A percentile compares a stretch with the other conserved stretches of the same genome.
phyloP scores from a whole-genome alignment of 345 rosid species.

The Noccaea bulbosa region DNA sequence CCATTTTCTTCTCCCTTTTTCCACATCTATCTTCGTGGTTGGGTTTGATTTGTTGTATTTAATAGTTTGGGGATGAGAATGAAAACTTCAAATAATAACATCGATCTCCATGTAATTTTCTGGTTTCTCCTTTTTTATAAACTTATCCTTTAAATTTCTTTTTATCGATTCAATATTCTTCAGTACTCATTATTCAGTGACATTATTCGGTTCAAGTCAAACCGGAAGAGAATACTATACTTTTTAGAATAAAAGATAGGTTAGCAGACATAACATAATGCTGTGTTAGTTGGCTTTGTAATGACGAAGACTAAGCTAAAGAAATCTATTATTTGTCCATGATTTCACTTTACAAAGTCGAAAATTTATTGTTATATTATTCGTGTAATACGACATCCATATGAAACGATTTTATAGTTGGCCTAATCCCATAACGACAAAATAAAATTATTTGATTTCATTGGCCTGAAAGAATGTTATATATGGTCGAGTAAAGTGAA shows the following conservation, averaged over 20 bases:
- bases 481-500: constrained; percentile 26
- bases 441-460: background rate
- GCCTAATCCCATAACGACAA: constrained; percentile 16
- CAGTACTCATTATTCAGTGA: background rate
- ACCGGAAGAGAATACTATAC: background rate
- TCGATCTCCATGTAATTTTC: constrained; percentile 27
- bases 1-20: constrained; percentile 32
- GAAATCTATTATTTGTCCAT: constrained; percentile 7
- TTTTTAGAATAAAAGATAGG: background rate
- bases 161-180: background rate
- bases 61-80: constrained; percentile 43
- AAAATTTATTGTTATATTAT: background rate
- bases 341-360: background rate
- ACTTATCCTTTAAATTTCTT: constrained; percentile 1
- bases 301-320: constrained; percentile 31
- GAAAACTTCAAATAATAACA: constrained; percentile 35
- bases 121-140: background rate
- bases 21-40: constrained; percentile 41
- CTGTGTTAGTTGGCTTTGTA: constrained; percentile 34
- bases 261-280: constrained; percentile 12
- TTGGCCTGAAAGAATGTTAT: constrained; percentile 9
- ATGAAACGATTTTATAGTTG: background rate
- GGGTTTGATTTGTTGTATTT: constrained; percentile 46
- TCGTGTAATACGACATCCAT: constrained; percentile 8
- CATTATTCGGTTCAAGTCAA: background rate